Evolutionary conservation across 495 filamentous ascomycete genomes (phyloP), one percentile per base, ranked within the genome.

Genomic region (Lepidopterella palustris): DNA sequence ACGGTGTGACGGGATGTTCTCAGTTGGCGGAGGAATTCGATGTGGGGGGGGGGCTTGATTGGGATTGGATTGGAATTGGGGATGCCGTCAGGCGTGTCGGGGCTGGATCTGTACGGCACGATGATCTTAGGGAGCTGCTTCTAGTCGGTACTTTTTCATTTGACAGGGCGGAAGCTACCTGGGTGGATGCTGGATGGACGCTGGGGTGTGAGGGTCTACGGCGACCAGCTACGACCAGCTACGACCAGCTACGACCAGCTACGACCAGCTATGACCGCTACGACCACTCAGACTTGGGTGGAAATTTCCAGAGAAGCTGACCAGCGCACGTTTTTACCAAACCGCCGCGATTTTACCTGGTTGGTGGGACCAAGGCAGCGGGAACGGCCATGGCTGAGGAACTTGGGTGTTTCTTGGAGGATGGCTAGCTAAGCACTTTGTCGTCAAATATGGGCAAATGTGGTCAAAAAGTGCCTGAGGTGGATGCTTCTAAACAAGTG

Each of bases 1-100:
- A n/a, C n/a, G n/a, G n/a, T n/a, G n/a, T n/a, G n/a, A n/a, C n/a
- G n/a, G n/a, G n/a, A n/a, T n/a, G n/a, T n/a, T n/a, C n/a, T n/a
- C n/a, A n/a, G n/a, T n/a, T n/a, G n/a, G n/a, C n/a, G n/a, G n/a
- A n/a, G n/a, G n/a, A n/a, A n/a, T n/a, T n/a, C n/a, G n/a, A n/a
- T n/a, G n/a, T n/a, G 47, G 21, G 47, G 47, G 21, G n/a, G 20
- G 47, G 21, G 47, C 47, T 26, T 13, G 47, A 50, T 50, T 50
- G 47, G 47, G 47, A 50, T 27, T 25, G 47, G 47, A 50, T 50
- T 50, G 47, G 47, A 24, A 50, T 27, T 25, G 47, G 47, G 21
- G 15, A 25, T 49, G 35, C 35, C 24, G 47, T 26, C 21, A 15
- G 47, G 47, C 47, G 21, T 15, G 23, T 50, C 47, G 47, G 6